Evolutionary conservation across 2,329 filamentous ascomycete genomes (phyloP), one percentile per base, ranked within the genome.

Genomic region (Sarocladiaceae sp.): DNA sequence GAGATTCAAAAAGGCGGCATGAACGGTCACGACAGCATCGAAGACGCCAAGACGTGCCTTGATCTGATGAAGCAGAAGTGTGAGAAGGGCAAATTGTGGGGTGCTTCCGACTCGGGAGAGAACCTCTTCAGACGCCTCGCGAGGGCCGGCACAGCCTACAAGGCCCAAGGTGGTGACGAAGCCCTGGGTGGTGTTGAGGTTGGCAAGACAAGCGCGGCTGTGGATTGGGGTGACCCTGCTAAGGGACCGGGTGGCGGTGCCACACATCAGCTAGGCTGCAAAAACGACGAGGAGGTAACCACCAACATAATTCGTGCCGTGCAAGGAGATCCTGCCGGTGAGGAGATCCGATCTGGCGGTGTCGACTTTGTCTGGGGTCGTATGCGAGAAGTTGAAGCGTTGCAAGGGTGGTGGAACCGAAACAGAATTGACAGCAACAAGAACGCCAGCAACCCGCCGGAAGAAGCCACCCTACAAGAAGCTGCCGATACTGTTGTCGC

Each of bases 41-140:
- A 98, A 63, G 93, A 98, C 61, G 89, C 93, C 12, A 82, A 77
- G 51, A 89, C 93, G 3, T 94, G 89, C 51, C 80, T 98, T 12
- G 90, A 97, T 56, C 82, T 98, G 2, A 81, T 97, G 39, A 95
- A 93, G 64, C 83, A 91, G 58, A 98, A 98, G 63, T 96, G 91
- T 61, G 90, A 97, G 62, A 93, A 87, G 64, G 93, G 93, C 32
- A 86, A 85, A 51, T 66, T 72, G 19, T 98, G 90, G 87, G 93
- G 88, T 27, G 84, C 83, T 0, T 80, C 80, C 41, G 88, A 95
- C 33, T 75, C 81, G 2, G 83, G 82, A 32, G 93, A 98, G 66
- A 91, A 88, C 53, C 80, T 98, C 41, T 98, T 97, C 70, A 85
- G 83, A 53, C 81, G 91, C 9, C 73, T 98, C 3, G 77, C 74